These are phyloP conservation scores for Umbellularia californica DNA, from an alignment of 164 flowering plant genomes.

Conservation along the genomic window DNA sequence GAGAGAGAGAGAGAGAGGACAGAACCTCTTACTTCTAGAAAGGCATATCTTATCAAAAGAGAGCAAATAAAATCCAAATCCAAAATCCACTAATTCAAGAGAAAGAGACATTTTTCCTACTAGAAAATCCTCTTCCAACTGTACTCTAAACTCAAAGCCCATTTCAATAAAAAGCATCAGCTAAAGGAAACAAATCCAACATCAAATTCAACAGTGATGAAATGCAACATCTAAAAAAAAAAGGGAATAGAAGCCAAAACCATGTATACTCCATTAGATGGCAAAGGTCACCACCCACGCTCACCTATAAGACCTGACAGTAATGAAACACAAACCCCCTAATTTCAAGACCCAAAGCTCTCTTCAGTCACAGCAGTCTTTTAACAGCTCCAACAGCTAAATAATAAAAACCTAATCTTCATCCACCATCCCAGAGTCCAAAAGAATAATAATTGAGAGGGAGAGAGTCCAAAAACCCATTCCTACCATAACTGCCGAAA, in stretches of 20 bases:
- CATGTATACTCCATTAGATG: background rate
- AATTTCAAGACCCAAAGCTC: background rate
- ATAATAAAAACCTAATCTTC: background rate
- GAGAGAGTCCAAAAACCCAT: background rate
- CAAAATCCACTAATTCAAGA: background rate
- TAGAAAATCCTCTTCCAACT: background rate
- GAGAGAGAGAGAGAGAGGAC: background rate
- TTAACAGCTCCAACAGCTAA: slow-evolving; percentile 1
- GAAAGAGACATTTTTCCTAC: background rate
- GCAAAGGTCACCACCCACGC: background rate
- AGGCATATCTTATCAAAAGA: background rate
- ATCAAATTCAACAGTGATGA: background rate
- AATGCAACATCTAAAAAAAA: background rate
- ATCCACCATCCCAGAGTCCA: background rate
- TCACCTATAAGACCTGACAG: background rate
- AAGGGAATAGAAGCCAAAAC: background rate
- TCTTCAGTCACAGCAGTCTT: background rate
- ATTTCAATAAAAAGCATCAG: background rate
- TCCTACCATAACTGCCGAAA: background rate
- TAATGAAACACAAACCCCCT: background rate
- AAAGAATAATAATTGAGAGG: background rate
- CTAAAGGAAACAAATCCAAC: background rate
- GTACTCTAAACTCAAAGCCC: background rate
- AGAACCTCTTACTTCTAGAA: background rate
- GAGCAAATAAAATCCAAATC: background rate